Evolutionary conservation across 2,329 filamentous ascomycete species (phyloP), one percentile per base, ranked within the genome.

Genomic region (Diaporthe caulivora): DNA sequence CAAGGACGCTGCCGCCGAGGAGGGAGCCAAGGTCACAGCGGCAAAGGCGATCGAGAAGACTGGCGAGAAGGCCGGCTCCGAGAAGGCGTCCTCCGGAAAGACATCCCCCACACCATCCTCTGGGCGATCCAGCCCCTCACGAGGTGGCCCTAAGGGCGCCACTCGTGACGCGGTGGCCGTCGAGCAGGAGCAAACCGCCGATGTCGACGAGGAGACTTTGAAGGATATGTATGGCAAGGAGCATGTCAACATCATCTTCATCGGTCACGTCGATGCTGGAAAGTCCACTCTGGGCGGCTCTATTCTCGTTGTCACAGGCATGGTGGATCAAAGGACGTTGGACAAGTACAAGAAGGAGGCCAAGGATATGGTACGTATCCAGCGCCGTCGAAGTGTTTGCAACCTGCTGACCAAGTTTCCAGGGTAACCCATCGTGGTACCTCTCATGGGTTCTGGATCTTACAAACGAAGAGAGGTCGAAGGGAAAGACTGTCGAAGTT

Each of bases 311-410:
- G 92, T 91, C 69, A 98, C 96, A 7, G 97, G 97, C 75, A 99
- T 98, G 97, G 97, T 99, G n/a, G 97, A 99, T 80, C 95, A 99
- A 85, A 92, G 97, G 82, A 99, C 97, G 47, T 91, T 99, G 88
- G 97, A 99, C 70, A 99, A 99, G 86, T 98, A 98, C 88, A 98
- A 96, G 90, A 92, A 91, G 78, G 97, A 99, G 80, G 96, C 97
- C 67, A 98, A 98, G 87, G 97, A 98, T 15, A 89, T 97, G 77
- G 69, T 71, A 62, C n/a, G 34, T 54, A 8, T 9, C 18, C 58
- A 26, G 31, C 2, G 11, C n/a, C 24, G 11, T 21, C 24, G 34
- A 60, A 4, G 17, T 11, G 1, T 24, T 37, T 11, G 2, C 17
- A n/a, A 15, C 7, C 37, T 31, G 47, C 69, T 71, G 44, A 71